These are phyloP conservation scores for Melanogaster broomeanus DNA, from an alignment of 768 basidiomycete species.

Conservation along the genomic window DNA sequence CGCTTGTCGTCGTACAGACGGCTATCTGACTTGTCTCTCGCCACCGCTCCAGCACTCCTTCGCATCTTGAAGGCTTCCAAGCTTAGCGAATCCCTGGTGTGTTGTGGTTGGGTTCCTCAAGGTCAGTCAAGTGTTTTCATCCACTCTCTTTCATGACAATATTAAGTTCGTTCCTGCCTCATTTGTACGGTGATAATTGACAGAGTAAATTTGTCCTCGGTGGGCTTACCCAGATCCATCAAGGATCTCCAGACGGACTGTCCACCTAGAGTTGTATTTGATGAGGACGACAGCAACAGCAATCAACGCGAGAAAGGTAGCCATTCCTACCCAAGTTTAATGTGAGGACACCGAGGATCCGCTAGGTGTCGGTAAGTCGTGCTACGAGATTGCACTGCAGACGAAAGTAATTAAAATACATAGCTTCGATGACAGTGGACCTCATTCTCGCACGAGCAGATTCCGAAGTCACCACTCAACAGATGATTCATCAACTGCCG, in stretches of 20 bases:
- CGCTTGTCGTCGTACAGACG: constrained; percentile 76
- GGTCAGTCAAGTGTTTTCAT: constrained; percentile 96
- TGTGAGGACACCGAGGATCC: constrained; percentile 92
- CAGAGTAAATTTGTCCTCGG: background rate
- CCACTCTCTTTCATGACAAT: constrained; percentile 90
- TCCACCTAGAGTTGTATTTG: constrained; percentile 95
- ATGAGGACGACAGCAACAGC: constrained; percentile 50
- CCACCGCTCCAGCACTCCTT: constrained; percentile 74
- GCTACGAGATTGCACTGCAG: background rate
- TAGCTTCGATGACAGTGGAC: constrained; percentile 63
- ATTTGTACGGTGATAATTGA: background rate
- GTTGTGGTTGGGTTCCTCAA: constrained; percentile 96
- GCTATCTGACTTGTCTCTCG: constrained; percentile 76
- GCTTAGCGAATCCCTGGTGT: constrained; percentile 59
- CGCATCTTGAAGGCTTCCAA: constrained; percentile 85
- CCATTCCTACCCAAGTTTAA: constrained; percentile 79
- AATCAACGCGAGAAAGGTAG: constrained; percentile 51
- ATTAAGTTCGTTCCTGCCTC: constrained; percentile 49
- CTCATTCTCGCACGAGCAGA: constrained; percentile 80
- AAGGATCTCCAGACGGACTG: constrained; percentile 90
- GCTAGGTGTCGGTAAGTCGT: constrained; percentile 73
- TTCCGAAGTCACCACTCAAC: constrained; percentile 62
- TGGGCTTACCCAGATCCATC: constrained; percentile 96
- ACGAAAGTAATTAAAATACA: background rate
- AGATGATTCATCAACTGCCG: constrained; percentile 85